Conservation (phyloP, 805 yeast genomes). For the Myxozyma mucilagina region DNA sequence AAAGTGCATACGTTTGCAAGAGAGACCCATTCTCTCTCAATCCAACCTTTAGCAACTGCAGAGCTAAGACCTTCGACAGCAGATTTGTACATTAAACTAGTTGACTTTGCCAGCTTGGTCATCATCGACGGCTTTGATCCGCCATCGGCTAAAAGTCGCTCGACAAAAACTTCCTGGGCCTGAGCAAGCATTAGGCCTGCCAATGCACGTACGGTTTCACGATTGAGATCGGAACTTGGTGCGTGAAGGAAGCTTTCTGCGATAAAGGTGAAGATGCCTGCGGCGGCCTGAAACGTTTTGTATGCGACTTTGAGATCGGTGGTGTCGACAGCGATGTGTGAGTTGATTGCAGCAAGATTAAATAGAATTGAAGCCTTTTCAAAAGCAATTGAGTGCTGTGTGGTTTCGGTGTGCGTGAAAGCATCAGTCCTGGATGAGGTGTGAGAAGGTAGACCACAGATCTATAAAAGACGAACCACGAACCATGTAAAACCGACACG, state of each 20-base stretch:
- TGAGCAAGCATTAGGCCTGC: slow-evolving; percentile 73
- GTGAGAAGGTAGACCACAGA: background rate
- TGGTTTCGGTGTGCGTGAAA: slow-evolving; percentile 48
- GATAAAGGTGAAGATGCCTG: slow-evolving; percentile 72
- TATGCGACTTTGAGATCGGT: slow-evolving; percentile 59
- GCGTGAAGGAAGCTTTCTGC: slow-evolving; percentile 85
- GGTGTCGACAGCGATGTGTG: slow-evolving; percentile 45
- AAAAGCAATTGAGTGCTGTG: slow-evolving; percentile 81
- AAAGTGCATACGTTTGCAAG: slow-evolving; percentile 50
- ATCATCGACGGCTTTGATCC: slow-evolving; percentile 63
- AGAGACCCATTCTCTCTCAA: slow-evolving; percentile 52
- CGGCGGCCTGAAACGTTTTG: slow-evolving; percentile 66
- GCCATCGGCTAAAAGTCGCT: slow-evolving; percentile 53
- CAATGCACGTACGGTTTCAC: slow-evolving; percentile 66
- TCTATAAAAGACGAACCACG: background rate
- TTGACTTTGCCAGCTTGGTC: slow-evolving; percentile 70
- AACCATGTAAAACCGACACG: slow-evolving; percentile 70
- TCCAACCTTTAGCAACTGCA: slow-evolving; percentile 46
- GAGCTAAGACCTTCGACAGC: slow-evolving; percentile 50
- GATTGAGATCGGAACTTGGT: slow-evolving; percentile 74
- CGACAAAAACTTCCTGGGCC: slow-evolving; percentile 79
- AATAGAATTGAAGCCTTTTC: slow-evolving; percentile 85
- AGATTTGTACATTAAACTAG: slow-evolving; percentile 56
- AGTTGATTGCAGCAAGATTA: slow-evolving; percentile 68
- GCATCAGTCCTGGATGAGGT: slow-evolving; percentile 51